phyloP scores from a whole-genome alignment of 352 stramenopile genomes.

The Globisporangium cystogenes region DNA sequence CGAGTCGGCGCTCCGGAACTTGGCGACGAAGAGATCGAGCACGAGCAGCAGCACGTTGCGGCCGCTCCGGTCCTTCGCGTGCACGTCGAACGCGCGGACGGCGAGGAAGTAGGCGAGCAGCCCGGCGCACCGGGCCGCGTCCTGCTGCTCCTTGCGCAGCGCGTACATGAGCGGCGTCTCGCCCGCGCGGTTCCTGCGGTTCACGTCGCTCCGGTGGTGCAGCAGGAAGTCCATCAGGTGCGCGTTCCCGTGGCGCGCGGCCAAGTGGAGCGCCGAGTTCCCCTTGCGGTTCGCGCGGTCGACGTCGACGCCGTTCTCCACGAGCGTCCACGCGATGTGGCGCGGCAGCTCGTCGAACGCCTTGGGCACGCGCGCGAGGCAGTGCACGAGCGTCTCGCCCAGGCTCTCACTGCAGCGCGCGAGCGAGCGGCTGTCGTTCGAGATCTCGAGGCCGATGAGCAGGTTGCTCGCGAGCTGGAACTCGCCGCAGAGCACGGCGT shows the following conservation, averaged over 20 bases:
- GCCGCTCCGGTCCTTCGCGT: conserved; percentile 31
- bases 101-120: conserved; percentile 46
- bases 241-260: conserved; percentile 40
- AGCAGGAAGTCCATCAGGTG: conserved; percentile 68
- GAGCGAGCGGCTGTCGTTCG: conserved; percentile 31
- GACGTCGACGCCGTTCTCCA: conserved; percentile 41
- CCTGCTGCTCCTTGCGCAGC: conserved; percentile 20
- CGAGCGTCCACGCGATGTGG: conserved; percentile 58
- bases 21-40: conserved; percentile 53
- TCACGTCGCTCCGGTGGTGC: conserved; percentile 42
- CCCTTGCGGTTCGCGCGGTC: conserved; percentile 25
- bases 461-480: conserved; percentile 73
- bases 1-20: conserved; percentile 7
- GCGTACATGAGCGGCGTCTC: conserved; percentile 53
- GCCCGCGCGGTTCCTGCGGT: conserved; percentile 30
- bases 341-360: conserved; percentile 49
- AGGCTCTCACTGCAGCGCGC: conserved; percentile 28
- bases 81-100: conserved; percentile 25
- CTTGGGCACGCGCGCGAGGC: conserved; percentile 44
- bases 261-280: conserved; percentile 52
- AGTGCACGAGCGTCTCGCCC: conserved; percentile 55
- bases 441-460: conserved; percentile 47
- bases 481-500: conserved; percentile 56
- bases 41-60: conserved; percentile 42
- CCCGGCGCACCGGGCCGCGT: conserved; percentile 14